Base-by-base conservation (phyloP, 495 filamentous ascomycete genomes). In the Xylaria bambusicola region DNA sequence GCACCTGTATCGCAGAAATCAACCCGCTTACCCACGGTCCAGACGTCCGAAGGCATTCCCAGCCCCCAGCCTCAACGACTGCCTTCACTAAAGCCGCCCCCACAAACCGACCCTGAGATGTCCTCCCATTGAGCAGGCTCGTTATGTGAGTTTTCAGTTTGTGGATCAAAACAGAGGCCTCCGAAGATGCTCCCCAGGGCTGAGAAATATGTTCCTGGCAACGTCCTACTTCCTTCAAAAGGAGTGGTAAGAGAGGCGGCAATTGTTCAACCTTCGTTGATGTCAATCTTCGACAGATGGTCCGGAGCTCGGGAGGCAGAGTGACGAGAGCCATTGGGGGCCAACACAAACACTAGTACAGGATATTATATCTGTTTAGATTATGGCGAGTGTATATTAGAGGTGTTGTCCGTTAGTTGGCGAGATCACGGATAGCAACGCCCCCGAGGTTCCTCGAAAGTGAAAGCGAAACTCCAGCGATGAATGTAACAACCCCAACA, bases 131-230 rank as follows among this genome's bases (percentile, higher is more conserved):
- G 49, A 96, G 71, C 47, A 96, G 75, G 6, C 87, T 83, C 13
- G 85, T 86, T 60, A 97, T 76, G 52, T 90, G 85, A 20, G 88
- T 92, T 67, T 86, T 89, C 53, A 93, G 77, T 67, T 88, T 91
- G 73, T 95, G 91, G 13, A 92, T 77, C 41, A 88, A 84, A 0
- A 86, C 81, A 6, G 78, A 77, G 49, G 71, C 54, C 41, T 78
- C 73, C 18, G 76, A 71, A 10, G 83, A 77, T 48, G 71, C 54
- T 38, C 77, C 73, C 18, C 76, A 71, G 10, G 83, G 66, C 3
- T 77, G 71, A 23, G 85, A 84, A 8, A 91, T 75, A 5, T 82
- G 72, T 45, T 76, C 80, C 52, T 77, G 79, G 66, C 86, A 90
- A 66, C 84, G 80, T 56, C 77, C 71, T 33, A 91, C 74, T 58